These are phyloP conservation scores for Camillea tinctor DNA, from an alignment of 2,329 filamentous ascomycete genomes.

Conservation along the genomic window DNA sequence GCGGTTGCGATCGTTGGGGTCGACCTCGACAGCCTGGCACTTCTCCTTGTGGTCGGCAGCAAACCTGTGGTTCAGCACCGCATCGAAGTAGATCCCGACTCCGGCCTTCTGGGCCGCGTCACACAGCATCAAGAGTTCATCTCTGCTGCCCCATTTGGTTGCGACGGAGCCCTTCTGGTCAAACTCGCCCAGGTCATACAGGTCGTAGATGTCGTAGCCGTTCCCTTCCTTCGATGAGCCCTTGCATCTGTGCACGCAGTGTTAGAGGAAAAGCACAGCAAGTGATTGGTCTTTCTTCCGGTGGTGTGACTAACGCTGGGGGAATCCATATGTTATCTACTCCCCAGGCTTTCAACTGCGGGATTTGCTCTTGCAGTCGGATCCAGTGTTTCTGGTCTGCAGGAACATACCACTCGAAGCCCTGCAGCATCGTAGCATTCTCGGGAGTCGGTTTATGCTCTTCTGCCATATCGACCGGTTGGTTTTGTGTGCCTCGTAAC, in stretches of 20 bases:
- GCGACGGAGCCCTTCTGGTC: conserved; percentile 62
- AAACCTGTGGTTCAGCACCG: conserved; percentile 71
- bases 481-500: background rate
- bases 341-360: conserved; percentile 56
- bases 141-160: conserved; percentile 69
- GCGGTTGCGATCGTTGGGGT: conserved; percentile 42
- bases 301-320: conserved; percentile 44
- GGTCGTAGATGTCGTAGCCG: conserved; percentile 68
- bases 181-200: conserved; percentile 71
- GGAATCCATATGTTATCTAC: conserved; percentile 67
- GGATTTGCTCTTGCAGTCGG: conserved; percentile 52
- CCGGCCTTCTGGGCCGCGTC: conserved; percentile 49
- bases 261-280: conserved; percentile 2
- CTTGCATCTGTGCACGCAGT: conserved; percentile 50
- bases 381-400: conserved; percentile 60
- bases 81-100: conserved; percentile 65
- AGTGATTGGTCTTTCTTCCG: background rate
- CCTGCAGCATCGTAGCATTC: conserved; percentile 48
- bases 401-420: conserved; percentile 71
- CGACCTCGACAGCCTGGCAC: conserved; percentile 59
- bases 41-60: conserved; percentile 63
- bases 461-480: conserved; percentile 15
- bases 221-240: conserved; percentile 59
- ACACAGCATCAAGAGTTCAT: conserved; percentile 56
- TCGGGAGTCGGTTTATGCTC: conserved; percentile 21